Evolutionary conservation across 2,329 filamentous ascomycete species (phyloP).

Genomic region (Hypoxylon sp.): DNA sequence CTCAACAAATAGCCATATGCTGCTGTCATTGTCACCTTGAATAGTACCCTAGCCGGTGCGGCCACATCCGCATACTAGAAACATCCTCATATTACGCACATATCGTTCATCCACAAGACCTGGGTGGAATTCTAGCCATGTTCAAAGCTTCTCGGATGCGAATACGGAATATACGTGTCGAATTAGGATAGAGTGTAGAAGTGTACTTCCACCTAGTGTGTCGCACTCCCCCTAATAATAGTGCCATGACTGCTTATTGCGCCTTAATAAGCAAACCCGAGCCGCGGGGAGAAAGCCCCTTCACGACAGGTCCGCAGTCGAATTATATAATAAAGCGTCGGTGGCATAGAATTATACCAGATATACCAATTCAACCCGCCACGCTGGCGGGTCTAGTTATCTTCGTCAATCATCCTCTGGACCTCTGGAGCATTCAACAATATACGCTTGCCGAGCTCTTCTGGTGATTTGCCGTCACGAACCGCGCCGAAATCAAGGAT

Average conservation of each 20-base stretch:
- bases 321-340: not conserved
- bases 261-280: not conserved
- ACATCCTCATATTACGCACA: constrained; percentile 1
- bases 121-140: not conserved
- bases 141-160: not conserved
- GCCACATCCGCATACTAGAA: not conserved
- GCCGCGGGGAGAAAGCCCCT: not conserved
- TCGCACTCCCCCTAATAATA: not conserved
- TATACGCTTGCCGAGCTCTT: constrained; percentile 84
- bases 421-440: constrained; percentile 72
- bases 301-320: not conserved
- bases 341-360: not conserved
- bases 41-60: not conserved
- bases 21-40: not conserved
- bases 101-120: not conserved
- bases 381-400: constrained; percentile 34
- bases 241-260: constrained; percentile 1
- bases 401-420: constrained; percentile 56
- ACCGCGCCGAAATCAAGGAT: constrained; percentile 97
- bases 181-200: constrained; percentile 1
- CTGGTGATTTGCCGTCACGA: constrained; percentile 84
- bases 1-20: not conserved
- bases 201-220: not conserved
- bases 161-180: not conserved
- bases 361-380: not conserved